phyloP scores from a whole-genome alignment of 257 asterid genomes.

The Solanum medicagineum region DNA sequence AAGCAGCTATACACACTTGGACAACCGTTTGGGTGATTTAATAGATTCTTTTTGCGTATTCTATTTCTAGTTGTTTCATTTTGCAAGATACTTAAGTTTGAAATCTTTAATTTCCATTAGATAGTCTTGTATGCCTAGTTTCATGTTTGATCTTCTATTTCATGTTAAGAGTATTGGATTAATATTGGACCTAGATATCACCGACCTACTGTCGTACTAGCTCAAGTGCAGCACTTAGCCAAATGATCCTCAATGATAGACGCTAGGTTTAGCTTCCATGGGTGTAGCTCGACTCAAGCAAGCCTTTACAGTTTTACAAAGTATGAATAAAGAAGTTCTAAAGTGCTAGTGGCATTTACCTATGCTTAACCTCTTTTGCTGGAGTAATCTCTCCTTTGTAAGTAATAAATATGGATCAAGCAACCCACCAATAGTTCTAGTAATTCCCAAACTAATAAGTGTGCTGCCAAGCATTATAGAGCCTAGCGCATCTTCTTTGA shows the following conservation, averaged over 20 bases:
- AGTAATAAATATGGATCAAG: neutral
- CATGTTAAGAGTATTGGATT: neutral
- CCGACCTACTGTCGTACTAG: neutral
- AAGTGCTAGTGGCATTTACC: neutral
- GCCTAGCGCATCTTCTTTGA: neutral
- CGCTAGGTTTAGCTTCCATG: neutral
- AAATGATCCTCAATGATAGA: neutral
- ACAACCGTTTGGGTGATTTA: neutral
- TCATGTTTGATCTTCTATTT: neutral
- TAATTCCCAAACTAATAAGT: neutral
- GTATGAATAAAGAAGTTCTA: neutral
- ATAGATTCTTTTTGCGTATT: neutral
- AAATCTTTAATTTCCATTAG: neutral
- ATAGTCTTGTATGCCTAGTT: neutral
- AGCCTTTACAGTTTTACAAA: neutral
- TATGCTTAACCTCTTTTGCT: neutral
- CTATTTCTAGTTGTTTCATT: neutral
- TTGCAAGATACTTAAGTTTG: neutral
- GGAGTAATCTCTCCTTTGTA: neutral
- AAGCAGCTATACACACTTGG: neutral
- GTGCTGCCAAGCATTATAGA: neutral
- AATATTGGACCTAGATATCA: neutral
- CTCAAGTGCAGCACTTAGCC: neutral
- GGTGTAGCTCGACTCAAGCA: neutral
- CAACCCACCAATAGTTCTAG: neutral